These are phyloP conservation scores for Ophiostoma sp. DNA, from an alignment of 2,329 filamentous ascomycete genomes.

Conservation along the genomic window DNA sequence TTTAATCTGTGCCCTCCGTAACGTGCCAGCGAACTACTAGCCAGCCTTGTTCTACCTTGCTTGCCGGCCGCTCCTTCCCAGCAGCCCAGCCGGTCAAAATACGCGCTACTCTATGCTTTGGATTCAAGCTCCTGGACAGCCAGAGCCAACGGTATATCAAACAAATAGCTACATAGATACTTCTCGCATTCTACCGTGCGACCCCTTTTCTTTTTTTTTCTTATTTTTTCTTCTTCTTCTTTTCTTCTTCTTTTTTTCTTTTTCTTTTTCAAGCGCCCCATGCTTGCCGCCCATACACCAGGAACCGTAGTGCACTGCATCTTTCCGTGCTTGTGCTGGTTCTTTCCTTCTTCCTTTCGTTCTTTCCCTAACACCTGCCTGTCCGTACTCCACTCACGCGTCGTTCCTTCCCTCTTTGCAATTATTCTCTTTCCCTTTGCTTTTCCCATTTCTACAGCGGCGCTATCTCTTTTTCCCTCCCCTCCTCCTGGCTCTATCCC, in stretches of 20 bases:
- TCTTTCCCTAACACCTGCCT: neutral
- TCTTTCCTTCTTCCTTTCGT: neutral
- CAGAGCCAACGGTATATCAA: neutral
- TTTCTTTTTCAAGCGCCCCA: constrained; percentile 20
- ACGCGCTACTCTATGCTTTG: neutral
- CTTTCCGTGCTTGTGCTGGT: constrained; percentile 20
- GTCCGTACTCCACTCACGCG: constrained; percentile 21
- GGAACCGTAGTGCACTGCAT: constrained; percentile 18
- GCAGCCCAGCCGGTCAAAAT: neutral
- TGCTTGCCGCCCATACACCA: constrained; percentile 22
- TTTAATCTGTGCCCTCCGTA: constrained; percentile 18
- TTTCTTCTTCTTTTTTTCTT: too few relatives aligned
- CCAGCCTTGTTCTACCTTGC: neutral
- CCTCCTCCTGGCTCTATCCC: constrained; percentile 4
- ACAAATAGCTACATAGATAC: neutral
- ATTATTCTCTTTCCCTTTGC: constrained; percentile 3
- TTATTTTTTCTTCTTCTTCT: too few relatives aligned
- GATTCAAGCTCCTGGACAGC: neutral
- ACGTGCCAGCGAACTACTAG: neutral
- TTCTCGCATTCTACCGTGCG: neutral
- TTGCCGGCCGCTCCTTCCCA: constrained; percentile 8
- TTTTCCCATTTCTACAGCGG: constrained; percentile 16
- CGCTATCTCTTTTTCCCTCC: constrained; percentile 16
- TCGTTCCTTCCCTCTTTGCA: constrained; percentile 23
- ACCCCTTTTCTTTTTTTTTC: too few relatives aligned